phyloP scores from a whole-genome alignment of 176 grass and related monocot species.

The Olyra latifolia region DNA sequence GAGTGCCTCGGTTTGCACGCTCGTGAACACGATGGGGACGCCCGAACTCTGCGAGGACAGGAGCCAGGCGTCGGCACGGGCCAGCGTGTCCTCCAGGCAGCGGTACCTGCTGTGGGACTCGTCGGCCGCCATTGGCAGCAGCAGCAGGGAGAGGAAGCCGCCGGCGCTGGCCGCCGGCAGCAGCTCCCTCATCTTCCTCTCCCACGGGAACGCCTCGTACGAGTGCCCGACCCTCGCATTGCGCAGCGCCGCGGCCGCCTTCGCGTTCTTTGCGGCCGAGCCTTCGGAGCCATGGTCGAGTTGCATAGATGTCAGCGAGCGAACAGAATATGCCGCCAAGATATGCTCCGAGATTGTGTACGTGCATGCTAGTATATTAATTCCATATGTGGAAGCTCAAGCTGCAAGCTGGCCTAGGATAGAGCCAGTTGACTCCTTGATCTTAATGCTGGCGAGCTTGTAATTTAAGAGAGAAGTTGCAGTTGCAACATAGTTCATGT shows the following conservation, averaged over 20 bases:
- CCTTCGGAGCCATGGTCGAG: slow-evolving; percentile 9
- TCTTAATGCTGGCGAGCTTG: not conserved
- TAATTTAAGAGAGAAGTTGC: no score
- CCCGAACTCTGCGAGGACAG: slow-evolving; percentile 54
- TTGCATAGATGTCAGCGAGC: slow-evolving; percentile 7
- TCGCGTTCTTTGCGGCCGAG: slow-evolving; percentile 47
- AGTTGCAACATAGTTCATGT: no score
- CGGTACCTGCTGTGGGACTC: slow-evolving; percentile 48
- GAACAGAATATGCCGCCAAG: not conserved
- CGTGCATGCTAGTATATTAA: no score
- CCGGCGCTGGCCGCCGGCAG: slow-evolving; percentile 21
- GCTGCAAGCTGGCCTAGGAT: not conserved
- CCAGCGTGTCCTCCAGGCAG: slow-evolving; percentile 58
- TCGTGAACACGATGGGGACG: slow-evolving; percentile 49
- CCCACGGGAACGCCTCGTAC: slow-evolving; percentile 65
- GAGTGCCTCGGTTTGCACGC: slow-evolving; percentile 61
- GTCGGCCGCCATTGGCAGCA: slow-evolving; percentile 44
- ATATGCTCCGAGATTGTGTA: not conserved
- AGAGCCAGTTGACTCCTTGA: not conserved
- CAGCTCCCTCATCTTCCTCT: slow-evolving; percentile 70
- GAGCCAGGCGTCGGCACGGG: slow-evolving; percentile 65
- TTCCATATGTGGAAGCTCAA: not conserved
- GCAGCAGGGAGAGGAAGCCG: slow-evolving; percentile 57
- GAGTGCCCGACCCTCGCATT: slow-evolving; percentile 47
- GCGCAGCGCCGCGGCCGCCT: slow-evolving; percentile 44